phyloP scores from a whole-genome alignment of 371 early-diverging fungal species.

The Rhizopus arrhizus region DNA sequence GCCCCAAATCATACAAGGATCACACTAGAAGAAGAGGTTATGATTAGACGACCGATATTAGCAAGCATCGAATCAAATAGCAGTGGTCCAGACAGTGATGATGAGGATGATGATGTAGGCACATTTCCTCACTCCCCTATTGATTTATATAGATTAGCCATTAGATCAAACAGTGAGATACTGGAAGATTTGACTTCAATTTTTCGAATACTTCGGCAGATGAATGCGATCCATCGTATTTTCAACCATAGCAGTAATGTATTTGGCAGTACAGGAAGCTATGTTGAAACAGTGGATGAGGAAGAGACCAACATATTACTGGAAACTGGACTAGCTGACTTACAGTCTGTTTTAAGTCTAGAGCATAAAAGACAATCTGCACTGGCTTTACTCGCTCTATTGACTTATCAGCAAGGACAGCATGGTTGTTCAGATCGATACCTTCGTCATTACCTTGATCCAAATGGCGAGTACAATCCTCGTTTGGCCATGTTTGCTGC shows the following conservation, averaged over 20 bases:
- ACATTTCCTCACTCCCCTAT: constrained; percentile 10
- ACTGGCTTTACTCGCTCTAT: constrained; percentile 21
- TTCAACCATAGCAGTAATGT: constrained; percentile 6
- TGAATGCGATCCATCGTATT: constrained; percentile 22
- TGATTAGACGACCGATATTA: background rate
- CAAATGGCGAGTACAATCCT: constrained; percentile 29
- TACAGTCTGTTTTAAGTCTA: constrained; percentile 21
- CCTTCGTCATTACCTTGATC: constrained; percentile 24
- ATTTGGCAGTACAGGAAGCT: background rate
- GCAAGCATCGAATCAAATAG: constrained; percentile 2
- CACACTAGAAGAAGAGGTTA: no score
- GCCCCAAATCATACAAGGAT: no score
- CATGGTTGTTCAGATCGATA: constrained; percentile 16
- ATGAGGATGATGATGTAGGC: constrained; percentile 17
- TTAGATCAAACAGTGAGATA: constrained; percentile 24
- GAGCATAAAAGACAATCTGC: constrained; percentile 28
- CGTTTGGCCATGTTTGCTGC: constrained; percentile 30
- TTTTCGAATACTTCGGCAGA: constrained; percentile 28
- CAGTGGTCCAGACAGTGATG: constrained; percentile 4
- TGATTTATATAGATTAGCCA: constrained; percentile 20
- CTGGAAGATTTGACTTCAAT: constrained; percentile 30
- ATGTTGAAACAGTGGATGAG: constrained; percentile 15
- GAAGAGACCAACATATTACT: constrained; percentile 26
- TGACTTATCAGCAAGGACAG: constrained; percentile 17
- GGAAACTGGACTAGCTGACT: constrained; percentile 25